Percentiles rank a stretch among this genome's conserved stretches.
phyloP scores from a whole-genome alignment of 1,284 basidiomycete species.

The Sporisorium reilianum region DNA sequence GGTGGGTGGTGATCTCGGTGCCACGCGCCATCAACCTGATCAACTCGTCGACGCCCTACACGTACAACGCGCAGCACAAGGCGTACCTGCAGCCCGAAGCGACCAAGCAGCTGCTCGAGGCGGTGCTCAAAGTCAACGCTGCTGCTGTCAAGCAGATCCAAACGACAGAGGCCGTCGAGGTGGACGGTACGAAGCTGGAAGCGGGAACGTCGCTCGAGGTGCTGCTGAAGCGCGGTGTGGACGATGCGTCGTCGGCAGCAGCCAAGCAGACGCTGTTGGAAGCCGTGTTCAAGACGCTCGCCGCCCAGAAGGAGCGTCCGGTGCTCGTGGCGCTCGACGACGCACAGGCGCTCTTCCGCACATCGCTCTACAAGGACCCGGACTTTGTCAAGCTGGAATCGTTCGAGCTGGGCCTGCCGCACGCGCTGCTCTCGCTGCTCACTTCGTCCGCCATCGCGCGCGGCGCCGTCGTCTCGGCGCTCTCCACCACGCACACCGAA shows the following conservation, averaged over 20 bases:
- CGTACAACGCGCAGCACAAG: slow-evolving; percentile 80
- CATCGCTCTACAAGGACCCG: slow-evolving; percentile 81
- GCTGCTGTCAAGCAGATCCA: slow-evolving; percentile 34
- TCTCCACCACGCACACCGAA: slow-evolving; percentile 55
- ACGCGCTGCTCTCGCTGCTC: slow-evolving; percentile 68
- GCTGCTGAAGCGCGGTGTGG: slow-evolving; percentile 38
- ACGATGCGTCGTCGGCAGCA: slow-evolving; percentile 21
- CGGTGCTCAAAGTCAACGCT: slow-evolving; percentile 69
- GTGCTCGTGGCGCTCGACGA: slow-evolving; percentile 89
- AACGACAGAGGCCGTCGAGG: slow-evolving; percentile 19
- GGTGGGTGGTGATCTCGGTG: slow-evolving; percentile 90
- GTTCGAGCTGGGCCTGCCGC: slow-evolving; percentile 84
- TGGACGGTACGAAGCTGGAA: slow-evolving; percentile 38
- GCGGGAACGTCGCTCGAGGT: slow-evolving; percentile 44
- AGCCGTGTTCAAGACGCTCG: slow-evolving; percentile 77
- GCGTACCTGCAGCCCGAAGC: slow-evolving; percentile 81
- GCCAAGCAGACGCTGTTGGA: slow-evolving; percentile 75
- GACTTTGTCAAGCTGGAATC: slow-evolving; percentile 80
- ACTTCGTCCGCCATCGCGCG: slow-evolving; percentile 21
- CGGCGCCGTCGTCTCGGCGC: slow-evolving; percentile 50
- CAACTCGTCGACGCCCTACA: slow-evolving; percentile 81
- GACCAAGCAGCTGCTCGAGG: slow-evolving; percentile 67
- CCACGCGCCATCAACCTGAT: slow-evolving; percentile 83
- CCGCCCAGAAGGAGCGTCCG: slow-evolving; percentile 77
- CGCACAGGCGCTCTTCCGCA: slow-evolving; percentile 82